Evolutionary conservation across 2,329 filamentous ascomycete species (phyloP).

Genomic region (Lasiodiplodia sp.): DNA sequence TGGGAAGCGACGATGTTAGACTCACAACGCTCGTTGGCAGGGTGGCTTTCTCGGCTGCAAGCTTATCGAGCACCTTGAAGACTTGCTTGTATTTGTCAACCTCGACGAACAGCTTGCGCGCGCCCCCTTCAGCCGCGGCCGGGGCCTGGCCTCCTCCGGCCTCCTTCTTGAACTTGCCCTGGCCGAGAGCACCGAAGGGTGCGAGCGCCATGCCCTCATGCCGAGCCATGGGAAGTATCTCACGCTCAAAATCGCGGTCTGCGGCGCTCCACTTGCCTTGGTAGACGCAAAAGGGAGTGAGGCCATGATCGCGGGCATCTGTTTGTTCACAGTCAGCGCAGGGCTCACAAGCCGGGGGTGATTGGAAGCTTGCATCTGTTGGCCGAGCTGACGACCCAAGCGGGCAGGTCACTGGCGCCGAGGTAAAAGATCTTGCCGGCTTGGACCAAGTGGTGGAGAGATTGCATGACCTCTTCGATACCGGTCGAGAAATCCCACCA

Average conservation of each 20-base stretch:
- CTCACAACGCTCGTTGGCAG: slow-evolving; percentile 60
- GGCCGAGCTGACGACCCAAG: slow-evolving; percentile 55
- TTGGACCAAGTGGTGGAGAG: slow-evolving; percentile 44
- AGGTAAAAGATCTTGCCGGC: slow-evolving; percentile 50
- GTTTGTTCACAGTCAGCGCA: neutral
- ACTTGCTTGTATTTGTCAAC: slow-evolving; percentile 60
- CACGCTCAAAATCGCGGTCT: slow-evolving; percentile 71
- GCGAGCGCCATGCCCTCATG: slow-evolving; percentile 69
- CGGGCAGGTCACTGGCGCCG: slow-evolving; percentile 48
- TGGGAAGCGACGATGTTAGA: neutral
- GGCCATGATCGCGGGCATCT: slow-evolving; percentile 72
- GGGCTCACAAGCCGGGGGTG: neutral
- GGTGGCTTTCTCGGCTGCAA: slow-evolving; percentile 64
- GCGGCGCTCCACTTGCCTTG: slow-evolving; percentile 69
- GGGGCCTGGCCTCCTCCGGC: slow-evolving; percentile 35
- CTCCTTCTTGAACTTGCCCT: slow-evolving; percentile 52
- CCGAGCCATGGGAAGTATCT: slow-evolving; percentile 72
- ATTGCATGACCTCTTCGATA: slow-evolving; percentile 49
- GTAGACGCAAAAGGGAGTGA: slow-evolving; percentile 74
- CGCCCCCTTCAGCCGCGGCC: slow-evolving; percentile 39
- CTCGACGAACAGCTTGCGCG: slow-evolving; percentile 46
- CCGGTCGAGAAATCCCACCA: slow-evolving; percentile 51
- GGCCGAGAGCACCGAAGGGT: slow-evolving; percentile 62
- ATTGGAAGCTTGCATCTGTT: slow-evolving; percentile 45
- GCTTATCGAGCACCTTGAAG: slow-evolving; percentile 65